Conservation (phyloP, 2,329 filamentous ascomycete genomes). For the Phyllosticta citribraziliensis region DNA sequence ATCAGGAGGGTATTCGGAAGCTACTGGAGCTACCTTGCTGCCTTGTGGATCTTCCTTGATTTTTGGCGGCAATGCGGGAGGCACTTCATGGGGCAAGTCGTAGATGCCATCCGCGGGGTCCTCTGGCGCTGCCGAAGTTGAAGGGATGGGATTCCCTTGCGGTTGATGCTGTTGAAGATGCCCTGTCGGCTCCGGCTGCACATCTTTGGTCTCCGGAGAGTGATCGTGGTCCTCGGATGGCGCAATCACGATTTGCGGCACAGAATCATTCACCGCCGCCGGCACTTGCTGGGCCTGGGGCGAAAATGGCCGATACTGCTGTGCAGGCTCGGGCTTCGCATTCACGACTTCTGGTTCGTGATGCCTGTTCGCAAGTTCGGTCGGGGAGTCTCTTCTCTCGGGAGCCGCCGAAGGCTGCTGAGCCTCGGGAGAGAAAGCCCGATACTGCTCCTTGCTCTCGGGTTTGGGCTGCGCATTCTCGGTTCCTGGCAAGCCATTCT, state of each 20-base stretch:
- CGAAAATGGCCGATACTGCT: neutral
- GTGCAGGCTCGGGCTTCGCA: neutral
- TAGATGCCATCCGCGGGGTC: neutral
- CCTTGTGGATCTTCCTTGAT: neutral
- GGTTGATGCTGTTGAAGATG: neutral
- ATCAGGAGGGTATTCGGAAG: neutral
- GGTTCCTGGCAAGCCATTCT: neutral
- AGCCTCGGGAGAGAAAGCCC: neutral
- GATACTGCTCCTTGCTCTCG: neutral
- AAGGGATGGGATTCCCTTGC: neutral
- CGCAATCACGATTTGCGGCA: neutral
- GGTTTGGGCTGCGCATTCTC: neutral
- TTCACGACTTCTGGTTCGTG: neutral
- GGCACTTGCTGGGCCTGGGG: neutral
- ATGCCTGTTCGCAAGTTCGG: neutral
- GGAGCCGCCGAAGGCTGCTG: neutral
- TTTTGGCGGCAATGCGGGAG: neutral
- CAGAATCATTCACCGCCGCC: neutral
- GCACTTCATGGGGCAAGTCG: neutral
- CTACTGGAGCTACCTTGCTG: neutral
- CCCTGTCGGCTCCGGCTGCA: neutral
- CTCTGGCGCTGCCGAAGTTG: neutral
- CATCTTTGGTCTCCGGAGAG: neutral
- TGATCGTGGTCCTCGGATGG: neutral
- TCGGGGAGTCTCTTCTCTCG: neutral